Percentiles rank a stretch among this genome's conserved stretches.
Conservation (phyloP, 805 yeast genomes). For the Starmera caribaea region DNA sequence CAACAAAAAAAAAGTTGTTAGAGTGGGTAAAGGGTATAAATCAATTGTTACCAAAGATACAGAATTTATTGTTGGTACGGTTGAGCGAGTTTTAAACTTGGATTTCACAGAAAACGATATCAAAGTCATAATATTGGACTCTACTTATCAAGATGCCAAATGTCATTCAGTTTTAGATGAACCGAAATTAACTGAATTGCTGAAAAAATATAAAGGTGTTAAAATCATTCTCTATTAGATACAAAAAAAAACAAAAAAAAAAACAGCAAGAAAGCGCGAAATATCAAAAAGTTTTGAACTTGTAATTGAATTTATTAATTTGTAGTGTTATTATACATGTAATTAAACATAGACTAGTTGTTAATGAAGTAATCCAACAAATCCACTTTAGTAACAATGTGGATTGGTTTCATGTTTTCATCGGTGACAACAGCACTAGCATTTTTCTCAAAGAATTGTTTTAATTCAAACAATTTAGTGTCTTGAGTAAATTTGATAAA, state of each 20-base stretch:
- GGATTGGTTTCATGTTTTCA: constrained; percentile 58
- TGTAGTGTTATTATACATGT: no score
- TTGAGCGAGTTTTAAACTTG: constrained; percentile 13
- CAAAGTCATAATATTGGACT: constrained; percentile 18
- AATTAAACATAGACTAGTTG: constrained; percentile 1
- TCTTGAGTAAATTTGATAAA: constrained; percentile 57
- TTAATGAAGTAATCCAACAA: constrained; percentile 41
- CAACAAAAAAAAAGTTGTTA: constrained; percentile 16
- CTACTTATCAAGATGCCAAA: constrained; percentile 18
- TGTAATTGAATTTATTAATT: no score
- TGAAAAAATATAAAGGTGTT: constrained; percentile 16
- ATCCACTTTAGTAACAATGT: constrained; percentile 84
- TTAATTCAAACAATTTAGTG: constrained; percentile 59
- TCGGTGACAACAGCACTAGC: constrained; percentile 81
- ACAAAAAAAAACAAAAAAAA: no score
- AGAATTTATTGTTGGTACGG: constrained; percentile 18
- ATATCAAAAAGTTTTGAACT: no score
- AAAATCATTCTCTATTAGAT: constrained; percentile 16
- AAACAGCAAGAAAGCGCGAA: no score
- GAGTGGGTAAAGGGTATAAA: constrained; percentile 19
- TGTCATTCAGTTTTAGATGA: constrained; percentile 18
- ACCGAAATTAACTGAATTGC: constrained; percentile 11
- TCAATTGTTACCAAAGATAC: constrained; percentile 16
- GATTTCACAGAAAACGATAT: constrained; percentile 11
- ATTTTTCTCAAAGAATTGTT: constrained; percentile 74